Conservation (phyloP, 2,329 filamentous ascomycete species). For the Trichoderma koningiopsis region DNA sequence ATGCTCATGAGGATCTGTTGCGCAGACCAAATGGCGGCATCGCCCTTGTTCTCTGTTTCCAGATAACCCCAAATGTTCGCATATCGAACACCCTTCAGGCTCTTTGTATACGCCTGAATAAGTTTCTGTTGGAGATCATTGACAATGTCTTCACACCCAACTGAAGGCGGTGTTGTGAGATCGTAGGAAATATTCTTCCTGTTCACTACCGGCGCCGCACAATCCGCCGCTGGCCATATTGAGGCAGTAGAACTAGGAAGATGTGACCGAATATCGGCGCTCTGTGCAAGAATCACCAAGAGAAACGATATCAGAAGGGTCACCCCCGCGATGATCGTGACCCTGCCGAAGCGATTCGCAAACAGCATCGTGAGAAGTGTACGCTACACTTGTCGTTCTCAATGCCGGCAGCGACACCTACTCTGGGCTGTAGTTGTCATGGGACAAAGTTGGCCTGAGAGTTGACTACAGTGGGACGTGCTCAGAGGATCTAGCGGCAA, state of each 20-base stretch:
- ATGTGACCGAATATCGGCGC: slow-evolving; percentile 18
- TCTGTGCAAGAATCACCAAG: slow-evolving; percentile 20
- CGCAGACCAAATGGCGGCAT: slow-evolving; percentile 19
- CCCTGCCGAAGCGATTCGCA: slow-evolving; percentile 19
- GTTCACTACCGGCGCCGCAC: neutral
- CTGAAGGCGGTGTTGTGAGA: slow-evolving; percentile 6
- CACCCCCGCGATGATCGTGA: slow-evolving; percentile 14
- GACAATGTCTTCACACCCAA: slow-evolving; percentile 22
- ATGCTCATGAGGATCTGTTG: slow-evolving; percentile 23
- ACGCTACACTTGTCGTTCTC: neutral
- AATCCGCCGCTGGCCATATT: slow-evolving; percentile 19
- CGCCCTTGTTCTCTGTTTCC: slow-evolving; percentile 19
- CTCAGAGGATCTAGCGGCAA: neutral
- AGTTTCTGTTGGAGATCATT: slow-evolving; percentile 18
- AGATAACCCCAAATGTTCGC: slow-evolving; percentile 20
- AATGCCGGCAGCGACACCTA: slow-evolving; percentile 8
- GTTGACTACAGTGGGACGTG: slow-evolving; percentile 3
- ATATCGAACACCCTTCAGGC: slow-evolving; percentile 17
- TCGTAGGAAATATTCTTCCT: slow-evolving; percentile 18
- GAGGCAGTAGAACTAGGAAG: slow-evolving; percentile 11
- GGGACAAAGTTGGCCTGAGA: slow-evolving; percentile 3
- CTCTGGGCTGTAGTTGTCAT: slow-evolving; percentile 9
- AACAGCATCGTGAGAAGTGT: slow-evolving; percentile 15
- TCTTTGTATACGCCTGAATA: slow-evolving; percentile 12
- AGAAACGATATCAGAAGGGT: slow-evolving; percentile 20